These are phyloP conservation scores for Hibiscus mutabilis DNA, from an alignment of 345 rosid species.

Conservation along the genomic window DNA sequence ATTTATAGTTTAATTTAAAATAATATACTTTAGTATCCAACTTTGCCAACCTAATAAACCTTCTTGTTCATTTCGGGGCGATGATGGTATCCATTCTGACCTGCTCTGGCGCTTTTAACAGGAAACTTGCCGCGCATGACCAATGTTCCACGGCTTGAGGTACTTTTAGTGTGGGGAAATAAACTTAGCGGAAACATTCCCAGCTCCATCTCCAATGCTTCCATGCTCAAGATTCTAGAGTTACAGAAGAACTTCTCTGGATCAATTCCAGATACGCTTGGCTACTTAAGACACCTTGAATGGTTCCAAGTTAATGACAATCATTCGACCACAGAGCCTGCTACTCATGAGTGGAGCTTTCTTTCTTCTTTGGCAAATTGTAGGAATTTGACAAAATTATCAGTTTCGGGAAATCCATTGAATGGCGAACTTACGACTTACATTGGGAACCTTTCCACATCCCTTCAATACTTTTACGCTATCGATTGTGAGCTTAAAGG, in stretches of 20 bases:
- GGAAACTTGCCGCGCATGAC: neutral
- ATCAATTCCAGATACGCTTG: neutral
- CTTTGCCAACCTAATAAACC: no score
- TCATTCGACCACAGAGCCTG: neutral
- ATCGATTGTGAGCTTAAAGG: neutral
- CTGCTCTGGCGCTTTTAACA: neutral
- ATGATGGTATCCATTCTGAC: no score
- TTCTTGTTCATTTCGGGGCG: no score
- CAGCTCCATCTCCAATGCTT: neutral
- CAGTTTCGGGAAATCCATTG: neutral
- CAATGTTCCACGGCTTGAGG: neutral
- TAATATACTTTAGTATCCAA: no score
- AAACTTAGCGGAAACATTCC: neutral
- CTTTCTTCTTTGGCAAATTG: neutral
- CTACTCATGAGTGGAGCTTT: neutral
- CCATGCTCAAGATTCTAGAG: neutral
- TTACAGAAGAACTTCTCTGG: neutral
- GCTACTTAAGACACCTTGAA: neutral
- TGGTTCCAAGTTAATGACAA: neutral
- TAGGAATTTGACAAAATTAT: neutral
- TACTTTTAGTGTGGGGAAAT: neutral
- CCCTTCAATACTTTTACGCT: neutral
- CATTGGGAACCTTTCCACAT: slow-evolving; percentile 8
- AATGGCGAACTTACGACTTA: neutral
- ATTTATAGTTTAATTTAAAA: no score